A percentile compares a stretch with the other conserved stretches of the same genome.
Conservation (phyloP, 306 rosid genomes). For the Abrus pulchellus region DNA sequence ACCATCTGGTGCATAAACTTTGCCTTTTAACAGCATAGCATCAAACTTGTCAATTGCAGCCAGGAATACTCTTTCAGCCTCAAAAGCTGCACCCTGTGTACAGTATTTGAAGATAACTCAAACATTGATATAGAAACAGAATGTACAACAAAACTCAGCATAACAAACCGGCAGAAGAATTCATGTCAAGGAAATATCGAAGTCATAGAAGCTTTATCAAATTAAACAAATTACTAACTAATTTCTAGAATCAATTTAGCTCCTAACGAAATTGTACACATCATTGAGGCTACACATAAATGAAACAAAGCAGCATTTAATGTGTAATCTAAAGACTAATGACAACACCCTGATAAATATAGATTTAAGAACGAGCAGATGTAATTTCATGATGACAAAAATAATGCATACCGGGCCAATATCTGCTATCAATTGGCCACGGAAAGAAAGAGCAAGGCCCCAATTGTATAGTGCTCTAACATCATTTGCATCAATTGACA, state of each 20-base stretch:
- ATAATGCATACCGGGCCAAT: conserved; percentile 85
- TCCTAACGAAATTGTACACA: not conserved
- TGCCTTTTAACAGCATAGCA: conserved; percentile 93
- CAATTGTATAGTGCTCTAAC: conserved; percentile 90
- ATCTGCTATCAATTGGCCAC: conserved; percentile 92
- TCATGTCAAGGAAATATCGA: conserved; percentile 40
- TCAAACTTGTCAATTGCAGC: conserved; percentile 98
- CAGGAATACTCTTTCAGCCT: conserved; percentile 92
- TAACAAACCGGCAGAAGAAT: conserved; percentile 40
- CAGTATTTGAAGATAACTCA: conserved; percentile 41
- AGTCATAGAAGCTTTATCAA: conserved; percentile 35
- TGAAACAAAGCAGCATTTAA: conserved; percentile 31
- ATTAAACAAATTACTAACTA: conserved; percentile 25
- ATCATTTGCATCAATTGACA: conserved; percentile 87
- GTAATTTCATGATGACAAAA: conserved; percentile 33
- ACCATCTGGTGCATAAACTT: conserved; percentile 89
- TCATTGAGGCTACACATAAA: conserved; percentile 14
- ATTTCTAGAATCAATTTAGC: conserved; percentile 46
- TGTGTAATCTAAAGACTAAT: conserved; percentile 23
- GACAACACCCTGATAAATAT: conserved; percentile 23
- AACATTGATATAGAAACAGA: conserved; percentile 38
- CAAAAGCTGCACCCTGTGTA: conserved; percentile 82
- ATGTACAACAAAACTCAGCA: conserved; percentile 31
- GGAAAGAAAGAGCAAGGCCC: conserved; percentile 98
- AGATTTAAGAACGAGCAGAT: conserved; percentile 34